Evolutionary conservation across 108 stramenopile species (phyloP), one percentile per base, ranked within the genome.

Genomic region (Cyclotella baltica): DNA sequence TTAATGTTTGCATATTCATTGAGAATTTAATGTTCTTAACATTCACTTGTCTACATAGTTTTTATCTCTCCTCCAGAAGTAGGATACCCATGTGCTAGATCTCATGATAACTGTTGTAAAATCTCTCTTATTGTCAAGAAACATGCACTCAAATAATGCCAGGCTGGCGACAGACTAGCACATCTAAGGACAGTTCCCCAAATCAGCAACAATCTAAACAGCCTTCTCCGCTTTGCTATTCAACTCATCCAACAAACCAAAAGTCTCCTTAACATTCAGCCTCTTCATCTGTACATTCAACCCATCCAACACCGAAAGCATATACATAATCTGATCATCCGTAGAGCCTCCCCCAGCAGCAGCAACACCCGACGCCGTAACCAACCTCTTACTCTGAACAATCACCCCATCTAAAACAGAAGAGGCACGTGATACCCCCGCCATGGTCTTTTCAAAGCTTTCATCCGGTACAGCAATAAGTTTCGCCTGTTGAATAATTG

Each of bases 241-340:
- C 56, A 83, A 66, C 64, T 76, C 56, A 61, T 83, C 81, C 70
- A 83, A 67, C 37, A 75, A 31, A 4, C 68, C 62, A 46, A 83
- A 83, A 1, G 70, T 76, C 29, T 76, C 81, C 0, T 67, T 73
- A 30, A 74, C 36, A 51, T 81, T 57, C 50, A 81, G 35, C 46
- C 81, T 68, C 36, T 66, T 69, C 53, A 61, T 70, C 73, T 81
- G 81, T 20, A 70, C 61, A 69, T 81, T 81, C 64, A 81, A 66
- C 25, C 81, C 81, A 62, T 81, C 81, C 46, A 81, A 71, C 35
- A 81, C 70, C 29, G 72, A 73, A 10, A 81, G 62, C 74, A 81
- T 58, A 36, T 81, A 74, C 10, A 67, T 30, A 36, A 81, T 75
- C 43, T 71, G 73, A 18, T 81, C 73, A 67, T 75, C 74, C 4